Conservation (phyloP, 441 rosid genomes). For the Gossypium trilobum region DNA sequence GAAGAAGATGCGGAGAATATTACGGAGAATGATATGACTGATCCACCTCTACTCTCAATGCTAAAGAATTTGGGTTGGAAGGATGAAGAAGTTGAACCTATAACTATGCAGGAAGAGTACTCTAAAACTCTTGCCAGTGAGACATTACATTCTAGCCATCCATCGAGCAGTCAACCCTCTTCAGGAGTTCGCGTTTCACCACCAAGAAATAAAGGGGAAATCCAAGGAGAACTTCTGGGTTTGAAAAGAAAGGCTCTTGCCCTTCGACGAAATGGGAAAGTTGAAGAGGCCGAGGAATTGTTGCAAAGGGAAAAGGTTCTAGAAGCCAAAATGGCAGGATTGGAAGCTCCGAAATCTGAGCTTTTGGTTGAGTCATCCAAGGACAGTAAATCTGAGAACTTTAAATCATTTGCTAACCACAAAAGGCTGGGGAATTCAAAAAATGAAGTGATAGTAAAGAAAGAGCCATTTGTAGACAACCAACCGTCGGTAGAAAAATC, state of each 20-base stretch:
- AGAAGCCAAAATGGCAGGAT: conserved; percentile 49
- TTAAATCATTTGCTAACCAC: conserved; percentile 12
- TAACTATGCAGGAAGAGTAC: conserved; percentile 17
- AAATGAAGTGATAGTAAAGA: conserved; percentile 7
- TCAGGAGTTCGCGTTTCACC: conserved; percentile 19
- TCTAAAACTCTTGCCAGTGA: conserved; percentile 19
- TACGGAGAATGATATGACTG: conserved; percentile 52
- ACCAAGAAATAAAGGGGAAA: conserved; percentile 48
- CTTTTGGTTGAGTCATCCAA: conserved; percentile 20
- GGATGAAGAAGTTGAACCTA: conserved; percentile 35
- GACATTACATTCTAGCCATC: conserved; percentile 23
- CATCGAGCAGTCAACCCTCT: conserved; percentile 15
- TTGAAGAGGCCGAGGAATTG: conserved; percentile 56
- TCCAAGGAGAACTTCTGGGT: conserved; percentile 53
- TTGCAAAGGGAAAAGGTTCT: conserved; percentile 40
- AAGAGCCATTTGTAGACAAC: background rate
- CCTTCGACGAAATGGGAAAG: conserved; percentile 52
- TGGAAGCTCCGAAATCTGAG: conserved; percentile 30
- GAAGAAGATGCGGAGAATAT: conserved; percentile 35
- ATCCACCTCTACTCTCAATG: conserved; percentile 41
- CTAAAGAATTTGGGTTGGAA: conserved; percentile 53
- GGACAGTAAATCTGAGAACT: conserved; percentile 15
- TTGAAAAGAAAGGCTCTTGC: conserved; percentile 66
- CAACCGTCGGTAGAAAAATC: conserved; percentile 13
- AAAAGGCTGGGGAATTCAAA: conserved; percentile 18